Percentiles rank a stretch among this genome's conserved stretches.
Evolutionary conservation across 2,329 filamentous ascomycete genomes (phyloP).

Genomic region (Apiospora arundinis): DNA sequence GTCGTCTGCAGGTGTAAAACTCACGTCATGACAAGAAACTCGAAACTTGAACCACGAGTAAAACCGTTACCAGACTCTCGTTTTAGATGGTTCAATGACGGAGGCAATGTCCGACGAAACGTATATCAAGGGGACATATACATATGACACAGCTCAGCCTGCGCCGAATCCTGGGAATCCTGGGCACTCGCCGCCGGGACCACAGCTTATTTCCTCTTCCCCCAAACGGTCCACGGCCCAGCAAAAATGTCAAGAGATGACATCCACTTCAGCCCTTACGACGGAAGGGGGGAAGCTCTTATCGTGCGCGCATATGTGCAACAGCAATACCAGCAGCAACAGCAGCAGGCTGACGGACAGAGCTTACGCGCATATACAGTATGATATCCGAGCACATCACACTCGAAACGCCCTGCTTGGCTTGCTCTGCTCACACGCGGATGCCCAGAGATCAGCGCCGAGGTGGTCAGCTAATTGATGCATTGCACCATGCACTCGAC

Average conservation of each 20-base stretch:
- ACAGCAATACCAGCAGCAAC: not conserved
- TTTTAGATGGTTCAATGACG: constrained; percentile 8
- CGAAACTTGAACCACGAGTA: not conserved
- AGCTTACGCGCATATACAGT: not conserved
- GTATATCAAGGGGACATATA: not conserved
- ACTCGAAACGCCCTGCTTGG: not conserved
- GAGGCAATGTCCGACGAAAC: not conserved
- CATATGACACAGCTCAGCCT: not conserved
- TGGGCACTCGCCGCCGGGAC: not conserved
- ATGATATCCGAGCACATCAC: not conserved
- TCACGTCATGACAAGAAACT: not conserved
- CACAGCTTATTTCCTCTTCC: constrained; percentile 7
- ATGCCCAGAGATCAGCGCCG: constrained; percentile 13
- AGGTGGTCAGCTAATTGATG: not conserved
- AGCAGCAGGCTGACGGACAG: not conserved
- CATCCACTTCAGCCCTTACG: not conserved
- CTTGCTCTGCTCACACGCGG: not conserved
- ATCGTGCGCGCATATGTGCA: not conserved
- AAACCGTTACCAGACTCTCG: not conserved
- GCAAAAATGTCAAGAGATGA: not conserved
- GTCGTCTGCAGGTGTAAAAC: not conserved
- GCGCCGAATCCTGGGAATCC: not conserved
- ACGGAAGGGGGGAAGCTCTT: not conserved
- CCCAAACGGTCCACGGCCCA: not conserved
- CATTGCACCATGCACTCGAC: not conserved